Evolutionary conservation across 352 stramenopile species (phyloP).

Genomic region (Globisporangium paroecandrum): DNA sequence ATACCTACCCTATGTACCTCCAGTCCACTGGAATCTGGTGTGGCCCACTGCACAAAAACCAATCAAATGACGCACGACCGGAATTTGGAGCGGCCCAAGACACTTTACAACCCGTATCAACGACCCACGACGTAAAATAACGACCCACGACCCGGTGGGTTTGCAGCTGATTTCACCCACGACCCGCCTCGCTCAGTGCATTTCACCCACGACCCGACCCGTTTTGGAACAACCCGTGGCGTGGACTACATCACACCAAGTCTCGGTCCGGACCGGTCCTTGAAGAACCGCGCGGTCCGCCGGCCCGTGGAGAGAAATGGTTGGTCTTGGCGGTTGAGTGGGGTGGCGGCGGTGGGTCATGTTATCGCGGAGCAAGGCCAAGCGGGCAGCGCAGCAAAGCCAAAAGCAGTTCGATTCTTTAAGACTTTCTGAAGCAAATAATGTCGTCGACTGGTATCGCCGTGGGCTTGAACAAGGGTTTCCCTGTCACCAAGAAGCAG

Average conservation of each 20-base stretch:
- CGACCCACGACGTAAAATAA: not conserved
- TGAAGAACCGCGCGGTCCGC: constrained; percentile 6
- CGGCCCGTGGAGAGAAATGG: constrained; percentile 19
- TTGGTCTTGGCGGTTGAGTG: constrained; percentile 21
- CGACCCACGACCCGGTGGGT: not conserved
- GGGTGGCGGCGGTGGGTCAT: constrained; percentile 1
- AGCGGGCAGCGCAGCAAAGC: constrained; percentile 12
- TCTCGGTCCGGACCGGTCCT: constrained; percentile 15
- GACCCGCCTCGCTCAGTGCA: no score
- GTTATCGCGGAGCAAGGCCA: not conserved
- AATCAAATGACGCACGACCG: not conserved
- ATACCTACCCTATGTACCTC: no score
- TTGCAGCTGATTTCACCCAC: not conserved
- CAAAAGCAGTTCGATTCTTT: constrained; percentile 82
- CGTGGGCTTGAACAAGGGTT: constrained; percentile 91
- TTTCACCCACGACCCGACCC: not conserved
- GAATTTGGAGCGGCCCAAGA: not conserved
- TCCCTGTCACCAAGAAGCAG: constrained; percentile 90
- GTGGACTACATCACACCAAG: not conserved
- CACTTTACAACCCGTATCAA: not conserved
- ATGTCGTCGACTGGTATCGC: constrained; percentile 91
- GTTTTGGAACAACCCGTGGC: not conserved
- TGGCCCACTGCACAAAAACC: not conserved
- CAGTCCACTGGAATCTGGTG: not conserved
- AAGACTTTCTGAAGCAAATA: constrained; percentile 83